Evolutionary conservation across 2,329 filamentous ascomycete genomes (phyloP).

Genomic region (Colletotrichum cuscutae): DNA sequence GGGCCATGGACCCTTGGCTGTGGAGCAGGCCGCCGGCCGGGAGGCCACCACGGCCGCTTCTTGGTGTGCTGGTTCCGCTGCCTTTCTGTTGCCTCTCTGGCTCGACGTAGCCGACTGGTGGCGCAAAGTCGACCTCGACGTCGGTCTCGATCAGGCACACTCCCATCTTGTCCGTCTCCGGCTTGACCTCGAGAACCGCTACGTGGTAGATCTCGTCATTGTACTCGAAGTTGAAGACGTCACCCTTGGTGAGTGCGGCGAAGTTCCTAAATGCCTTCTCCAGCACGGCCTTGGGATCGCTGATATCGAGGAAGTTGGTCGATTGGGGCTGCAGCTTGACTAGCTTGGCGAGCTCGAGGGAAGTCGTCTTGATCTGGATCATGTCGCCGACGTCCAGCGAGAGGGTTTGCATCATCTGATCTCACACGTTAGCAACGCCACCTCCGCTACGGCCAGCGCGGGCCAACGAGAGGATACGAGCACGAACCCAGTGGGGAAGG

Average conservation of each 20-base stretch:
- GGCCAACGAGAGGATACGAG: neutral
- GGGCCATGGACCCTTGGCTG: conserved; percentile 92
- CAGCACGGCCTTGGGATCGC: conserved; percentile 94
- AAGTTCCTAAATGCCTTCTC: conserved; percentile 98
- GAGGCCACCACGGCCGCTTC: conserved; percentile 68
- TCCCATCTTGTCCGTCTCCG: conserved; percentile 81
- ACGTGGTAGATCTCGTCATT: conserved; percentile 95
- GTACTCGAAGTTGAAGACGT: conserved; percentile 96
- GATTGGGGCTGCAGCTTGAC: conserved; percentile 98
- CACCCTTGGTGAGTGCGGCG: conserved; percentile 90
- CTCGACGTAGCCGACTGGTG: conserved; percentile 94
- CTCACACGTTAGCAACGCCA: neutral
- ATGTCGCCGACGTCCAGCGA: conserved; percentile 91
- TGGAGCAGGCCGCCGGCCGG: conserved; percentile 81
- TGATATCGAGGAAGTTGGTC: conserved; percentile 93
- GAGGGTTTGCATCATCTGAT: conserved; percentile 92
- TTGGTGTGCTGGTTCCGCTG: conserved; percentile 89
- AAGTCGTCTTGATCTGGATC: conserved; percentile 94
- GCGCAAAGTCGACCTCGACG: conserved; percentile 93
- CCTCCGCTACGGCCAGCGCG: neutral
- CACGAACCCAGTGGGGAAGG: conserved; percentile 88
- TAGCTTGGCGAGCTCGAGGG: conserved; percentile 87
- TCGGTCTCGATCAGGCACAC: conserved; percentile 98
- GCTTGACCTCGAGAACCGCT: conserved; percentile 93
- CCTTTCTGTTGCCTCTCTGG: conserved; percentile 67